Evolutionary conservation across 257 asterid species (phyloP).

Genomic region (Anisodus acutangulus): DNA sequence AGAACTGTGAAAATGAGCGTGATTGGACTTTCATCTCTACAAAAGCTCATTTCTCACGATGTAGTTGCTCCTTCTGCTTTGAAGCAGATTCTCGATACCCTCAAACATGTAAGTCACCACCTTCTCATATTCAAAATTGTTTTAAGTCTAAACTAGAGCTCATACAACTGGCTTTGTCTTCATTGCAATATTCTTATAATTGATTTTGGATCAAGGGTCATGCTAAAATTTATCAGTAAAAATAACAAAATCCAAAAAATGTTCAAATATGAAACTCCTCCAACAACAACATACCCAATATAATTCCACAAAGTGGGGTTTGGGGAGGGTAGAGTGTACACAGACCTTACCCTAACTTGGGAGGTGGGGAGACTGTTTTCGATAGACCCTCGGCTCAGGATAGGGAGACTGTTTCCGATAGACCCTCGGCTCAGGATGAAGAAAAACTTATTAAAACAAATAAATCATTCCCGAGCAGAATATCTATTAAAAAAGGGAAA

Average conservation of each 20-base stretch:
- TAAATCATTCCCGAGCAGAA: not conserved
- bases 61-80: constrained; percentile 91
- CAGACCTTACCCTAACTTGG: no score
- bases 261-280: not conserved
- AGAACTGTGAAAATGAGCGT: constrained; percentile 82
- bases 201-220: not conserved
- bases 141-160: not conserved
- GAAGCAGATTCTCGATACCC: constrained; percentile 74
- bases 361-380: no score
- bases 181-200: not conserved
- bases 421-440: no score
- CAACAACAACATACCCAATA: no score
- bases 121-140: not conserved
- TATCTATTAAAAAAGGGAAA: no score
- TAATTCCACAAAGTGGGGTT: no score
- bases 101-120: constrained; percentile 77
- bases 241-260: not conserved
- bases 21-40: constrained; percentile 88
- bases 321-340: no score
- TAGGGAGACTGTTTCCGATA: no score
- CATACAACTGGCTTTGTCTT: not conserved
- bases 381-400: no score
- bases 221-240: not conserved
- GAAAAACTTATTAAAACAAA: no score
- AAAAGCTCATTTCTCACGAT: constrained; percentile 89